Percentiles rank a stretch among this genome's conserved stretches.
Evolutionary conservation across 495 filamentous ascomycete genomes (phyloP).

Genomic region (Xylaria scruposa): DNA sequence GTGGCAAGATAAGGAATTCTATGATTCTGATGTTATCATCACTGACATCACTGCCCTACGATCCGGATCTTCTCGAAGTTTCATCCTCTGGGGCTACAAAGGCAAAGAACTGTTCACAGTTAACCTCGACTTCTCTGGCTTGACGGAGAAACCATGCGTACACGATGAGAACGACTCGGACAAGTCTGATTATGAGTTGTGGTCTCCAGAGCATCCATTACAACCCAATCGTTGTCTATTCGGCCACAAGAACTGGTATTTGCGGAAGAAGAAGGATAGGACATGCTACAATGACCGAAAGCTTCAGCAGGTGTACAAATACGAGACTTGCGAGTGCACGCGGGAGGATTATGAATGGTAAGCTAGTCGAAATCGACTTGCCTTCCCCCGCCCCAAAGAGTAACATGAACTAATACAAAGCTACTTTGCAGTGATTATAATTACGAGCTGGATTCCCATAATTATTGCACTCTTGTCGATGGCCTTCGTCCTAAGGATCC

Average conservation of each 20-base stretch:
- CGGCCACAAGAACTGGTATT: slow-evolving; percentile 86
- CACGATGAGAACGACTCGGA: slow-evolving; percentile 66
- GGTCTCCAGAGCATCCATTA: slow-evolving; percentile 80
- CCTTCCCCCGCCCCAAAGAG: neutral
- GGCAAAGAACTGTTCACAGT: slow-evolving; percentile 66
- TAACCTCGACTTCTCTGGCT: slow-evolving; percentile 85
- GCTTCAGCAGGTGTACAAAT: slow-evolving; percentile 70
- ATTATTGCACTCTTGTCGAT: slow-evolving; percentile 74
- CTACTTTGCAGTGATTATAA: slow-evolving; percentile 80
- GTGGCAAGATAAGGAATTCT: slow-evolving; percentile 79
- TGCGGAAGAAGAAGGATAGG: slow-evolving; percentile 77
- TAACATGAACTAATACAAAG: slow-evolving; percentile 24
- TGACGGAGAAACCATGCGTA: slow-evolving; percentile 72
- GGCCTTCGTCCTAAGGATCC: slow-evolving; percentile 74
- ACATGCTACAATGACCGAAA: slow-evolving; percentile 80
- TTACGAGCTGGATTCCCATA: slow-evolving; percentile 76
- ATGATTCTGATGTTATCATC: slow-evolving; percentile 69
- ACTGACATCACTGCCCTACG: slow-evolving; percentile 85
- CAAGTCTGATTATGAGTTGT: slow-evolving; percentile 78
- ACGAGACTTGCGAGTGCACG: slow-evolving; percentile 79
- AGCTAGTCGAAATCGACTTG: slow-evolving; percentile 35
- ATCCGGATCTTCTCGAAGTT: slow-evolving; percentile 85
- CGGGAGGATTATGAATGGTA: slow-evolving; percentile 94
- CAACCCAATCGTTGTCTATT: slow-evolving; percentile 84
- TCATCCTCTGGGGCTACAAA: slow-evolving; percentile 83